A percentile compares a stretch with the other conserved stretches of the same genome.
phyloP scores from a whole-genome alignment of 129 eudicot species.

The Arctium lappa region DNA sequence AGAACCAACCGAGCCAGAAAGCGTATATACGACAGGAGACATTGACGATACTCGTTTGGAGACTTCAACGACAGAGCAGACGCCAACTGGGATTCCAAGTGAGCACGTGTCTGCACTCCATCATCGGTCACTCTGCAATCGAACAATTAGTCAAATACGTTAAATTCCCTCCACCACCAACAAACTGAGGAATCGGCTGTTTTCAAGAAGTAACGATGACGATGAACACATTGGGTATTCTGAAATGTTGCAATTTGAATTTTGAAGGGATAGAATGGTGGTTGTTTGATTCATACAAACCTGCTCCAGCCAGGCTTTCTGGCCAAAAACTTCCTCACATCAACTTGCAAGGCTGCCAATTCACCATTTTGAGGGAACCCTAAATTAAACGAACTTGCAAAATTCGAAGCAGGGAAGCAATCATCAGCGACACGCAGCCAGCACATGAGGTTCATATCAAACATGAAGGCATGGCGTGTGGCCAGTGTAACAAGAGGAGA shows the following conservation, averaged over 20 bases:
- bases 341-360: constrained; percentile 90
- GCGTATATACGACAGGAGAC: constrained; percentile 85
- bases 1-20: constrained; percentile 77
- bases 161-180: background rate
- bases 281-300: constrained; percentile 28
- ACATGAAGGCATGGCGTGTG: constrained; percentile 90
- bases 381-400: constrained; percentile 83
- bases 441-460: constrained; percentile 86
- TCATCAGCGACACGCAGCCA: constrained; percentile 99
- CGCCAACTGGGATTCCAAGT: constrained; percentile 89
- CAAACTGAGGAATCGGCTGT: background rate
- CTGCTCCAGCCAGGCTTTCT: constrained; percentile 99
- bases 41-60: constrained; percentile 88
- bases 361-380: constrained; percentile 88
- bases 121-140: constrained; percentile 88
- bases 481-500: constrained; percentile 87
- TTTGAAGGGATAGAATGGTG: background rate
- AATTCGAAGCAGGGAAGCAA: constrained; percentile 86
- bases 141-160: constrained; percentile 7
- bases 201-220: too few species aligned
- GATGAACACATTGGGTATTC: too few species aligned
- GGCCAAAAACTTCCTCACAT: constrained; percentile 84
- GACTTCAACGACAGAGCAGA: constrained; percentile 89
- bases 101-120: constrained; percentile 97
- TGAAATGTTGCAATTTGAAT: background rate